A percentile compares a stretch with the other conserved stretches of the same genome.
phyloP scores from a whole-genome alignment of 2,329 filamentous ascomycete genomes.

The Daldinia sp. region DNA sequence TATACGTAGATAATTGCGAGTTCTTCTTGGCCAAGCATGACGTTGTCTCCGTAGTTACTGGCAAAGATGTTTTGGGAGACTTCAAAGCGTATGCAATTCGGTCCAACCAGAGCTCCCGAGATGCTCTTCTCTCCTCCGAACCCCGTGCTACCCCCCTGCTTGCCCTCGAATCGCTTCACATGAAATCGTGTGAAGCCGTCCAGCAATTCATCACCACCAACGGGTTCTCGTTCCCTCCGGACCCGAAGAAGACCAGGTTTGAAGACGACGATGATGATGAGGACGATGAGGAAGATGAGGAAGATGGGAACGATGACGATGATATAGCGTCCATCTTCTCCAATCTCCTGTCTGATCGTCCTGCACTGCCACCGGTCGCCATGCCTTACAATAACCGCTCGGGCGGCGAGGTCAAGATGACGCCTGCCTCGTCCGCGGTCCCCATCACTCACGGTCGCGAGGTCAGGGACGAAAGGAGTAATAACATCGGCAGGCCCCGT shows the following conservation, averaged over 20 bases:
- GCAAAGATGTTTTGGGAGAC: conserved; percentile 40
- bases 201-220: conserved; percentile 47
- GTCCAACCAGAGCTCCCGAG: conserved; percentile 41
- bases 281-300: conserved; percentile 13
- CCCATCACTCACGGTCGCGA: conserved; percentile 23
- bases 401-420: conserved; percentile 45
- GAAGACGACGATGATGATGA: conserved; percentile 26
- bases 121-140: conserved; percentile 46
- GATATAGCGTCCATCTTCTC: conserved; percentile 47
- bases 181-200: conserved; percentile 49
- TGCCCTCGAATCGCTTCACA: conserved; percentile 48
- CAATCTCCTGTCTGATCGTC: conserved; percentile 43
- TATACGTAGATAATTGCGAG: conserved; percentile 48
- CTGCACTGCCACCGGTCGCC: conserved; percentile 44
- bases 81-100: conserved; percentile 48
- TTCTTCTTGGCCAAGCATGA: conserved; percentile 49
- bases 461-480: conserved; percentile 19
- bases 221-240: conserved; percentile 45
- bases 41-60: conserved; percentile 45
- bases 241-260: conserved; percentile 36
- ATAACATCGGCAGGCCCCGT: conserved; percentile 19
- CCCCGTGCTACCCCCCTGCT: conserved; percentile 34
- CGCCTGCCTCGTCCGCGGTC: conserved; percentile 30
- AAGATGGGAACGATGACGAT: conserved; percentile 42
- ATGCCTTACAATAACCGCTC: conserved; percentile 48